These are phyloP conservation scores for Claviceps quebecensis DNA, from an alignment of 2,329 filamentous ascomycete species.

Conservation along the genomic window DNA sequence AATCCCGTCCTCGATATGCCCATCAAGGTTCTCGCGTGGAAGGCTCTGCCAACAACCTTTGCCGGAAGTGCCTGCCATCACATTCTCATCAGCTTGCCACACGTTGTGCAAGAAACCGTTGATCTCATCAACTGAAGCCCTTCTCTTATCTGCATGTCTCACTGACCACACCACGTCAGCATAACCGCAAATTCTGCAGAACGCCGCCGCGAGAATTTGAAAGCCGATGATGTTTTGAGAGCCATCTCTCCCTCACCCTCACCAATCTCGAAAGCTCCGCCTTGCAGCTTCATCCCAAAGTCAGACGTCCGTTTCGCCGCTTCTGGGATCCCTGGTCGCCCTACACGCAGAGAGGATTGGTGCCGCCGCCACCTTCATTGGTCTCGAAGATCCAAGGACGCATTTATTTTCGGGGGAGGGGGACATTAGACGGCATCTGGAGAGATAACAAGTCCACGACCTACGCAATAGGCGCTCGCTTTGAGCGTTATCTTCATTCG, in stretches of 20 bases:
- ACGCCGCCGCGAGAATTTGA: neutral
- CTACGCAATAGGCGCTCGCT: no score
- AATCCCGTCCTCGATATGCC: neutral
- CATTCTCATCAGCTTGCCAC: no score
- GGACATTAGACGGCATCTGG: no score
- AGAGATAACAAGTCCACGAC: no score
- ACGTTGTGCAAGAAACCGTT: no score
- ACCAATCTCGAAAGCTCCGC: neutral
- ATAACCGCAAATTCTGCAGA: neutral
- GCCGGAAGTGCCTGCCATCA: neutral
- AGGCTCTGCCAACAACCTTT: neutral
- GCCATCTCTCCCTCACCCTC: neutral
- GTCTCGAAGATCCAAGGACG: neutral
- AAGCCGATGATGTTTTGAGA: neutral
- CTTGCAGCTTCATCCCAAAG: neutral
- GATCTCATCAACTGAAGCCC: no score
- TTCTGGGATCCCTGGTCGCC: no score
- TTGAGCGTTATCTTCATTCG: no score
- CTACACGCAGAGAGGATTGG: neutral
- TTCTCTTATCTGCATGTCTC: neutral
- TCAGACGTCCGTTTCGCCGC: neutral
- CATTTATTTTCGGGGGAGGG: neutral
- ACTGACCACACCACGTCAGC: neutral
- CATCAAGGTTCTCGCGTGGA: constrained; percentile 7
- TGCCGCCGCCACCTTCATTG: neutral